phyloP scores from a whole-genome alignment of 805 yeast species.

The Candida yuanshanica region DNA sequence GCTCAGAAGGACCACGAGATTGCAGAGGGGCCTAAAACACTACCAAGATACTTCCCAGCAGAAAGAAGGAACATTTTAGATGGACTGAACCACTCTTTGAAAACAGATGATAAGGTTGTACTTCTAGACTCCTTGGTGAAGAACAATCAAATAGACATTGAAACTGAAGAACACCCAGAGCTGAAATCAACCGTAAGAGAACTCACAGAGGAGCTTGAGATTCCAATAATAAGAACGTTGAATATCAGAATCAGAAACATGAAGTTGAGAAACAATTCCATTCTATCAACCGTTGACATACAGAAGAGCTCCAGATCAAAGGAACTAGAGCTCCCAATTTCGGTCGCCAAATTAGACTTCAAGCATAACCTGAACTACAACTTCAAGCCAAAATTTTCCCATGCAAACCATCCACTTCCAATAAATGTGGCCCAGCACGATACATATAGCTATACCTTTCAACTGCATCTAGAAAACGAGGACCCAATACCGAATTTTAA shows the following conservation, averaged over 20 bases:
- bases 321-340: slow-evolving; percentile 13
- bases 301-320: slow-evolving; percentile 40
- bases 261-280: slow-evolving; percentile 40
- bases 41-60: slow-evolving; percentile 10
- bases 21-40: background rate
- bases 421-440: slow-evolving; percentile 22
- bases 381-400: slow-evolving; percentile 12
- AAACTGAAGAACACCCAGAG: slow-evolving; percentile 1
- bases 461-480: slow-evolving; percentile 14
- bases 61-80: slow-evolving; percentile 18
- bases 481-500: slow-evolving; percentile 4
- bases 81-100: slow-evolving; percentile 10
- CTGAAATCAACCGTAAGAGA: background rate
- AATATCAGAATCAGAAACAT: slow-evolving; percentile 42
- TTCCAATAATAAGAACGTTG: slow-evolving; percentile 33
- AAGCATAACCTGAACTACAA: slow-evolving; percentile 11
- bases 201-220: background rate
- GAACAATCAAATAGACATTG: slow-evolving; percentile 7
- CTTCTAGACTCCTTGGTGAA: slow-evolving; percentile 16
- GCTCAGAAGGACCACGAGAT: background rate
- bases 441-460: slow-evolving; percentile 23
- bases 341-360: slow-evolving; percentile 15
- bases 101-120: slow-evolving; percentile 3
- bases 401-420: slow-evolving; percentile 19
- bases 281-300: slow-evolving; percentile 43